Conservation (phyloP, 495 filamentous ascomycete species). For the Tricharina praecox region DNA sequence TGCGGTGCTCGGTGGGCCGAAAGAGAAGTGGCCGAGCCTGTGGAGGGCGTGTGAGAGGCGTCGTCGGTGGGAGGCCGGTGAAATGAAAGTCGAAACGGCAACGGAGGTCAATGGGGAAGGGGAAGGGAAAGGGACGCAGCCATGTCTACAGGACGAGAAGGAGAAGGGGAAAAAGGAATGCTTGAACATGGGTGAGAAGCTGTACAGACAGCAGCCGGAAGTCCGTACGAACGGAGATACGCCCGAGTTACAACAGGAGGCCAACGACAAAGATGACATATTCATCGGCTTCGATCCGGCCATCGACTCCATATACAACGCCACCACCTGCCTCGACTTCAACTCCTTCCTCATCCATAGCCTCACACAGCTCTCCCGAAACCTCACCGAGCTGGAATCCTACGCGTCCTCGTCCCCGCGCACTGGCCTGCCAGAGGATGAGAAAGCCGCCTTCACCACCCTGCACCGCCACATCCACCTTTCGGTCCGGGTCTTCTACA, state of each 20-base stretch:
- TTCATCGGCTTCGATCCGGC: too few species aligned
- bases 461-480: background rate
- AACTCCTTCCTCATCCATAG: background rate
- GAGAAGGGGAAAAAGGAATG: background rate
- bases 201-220: too few species aligned
- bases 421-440: background rate
- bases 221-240: too few species aligned
- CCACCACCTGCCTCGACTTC: background rate
- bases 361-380: background rate
- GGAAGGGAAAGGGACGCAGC: too few species aligned
- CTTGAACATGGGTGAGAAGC: background rate
- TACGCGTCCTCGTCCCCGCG: background rate
- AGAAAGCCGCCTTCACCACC: background rate
- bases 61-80: too few species aligned
- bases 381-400: background rate
- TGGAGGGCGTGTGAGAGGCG: background rate
- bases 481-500: background rate
- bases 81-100: too few species aligned
- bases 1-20: background rate
- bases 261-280: too few species aligned
- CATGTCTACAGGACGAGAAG: background rate
- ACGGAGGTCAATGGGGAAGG: too few species aligned
- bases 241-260: too few species aligned
- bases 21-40: background rate
- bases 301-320: too few species aligned